These are phyloP conservation scores for Oropetium thomaeum DNA, from an alignment of 176 grass and related monocot genomes.

Conservation along the genomic window DNA sequence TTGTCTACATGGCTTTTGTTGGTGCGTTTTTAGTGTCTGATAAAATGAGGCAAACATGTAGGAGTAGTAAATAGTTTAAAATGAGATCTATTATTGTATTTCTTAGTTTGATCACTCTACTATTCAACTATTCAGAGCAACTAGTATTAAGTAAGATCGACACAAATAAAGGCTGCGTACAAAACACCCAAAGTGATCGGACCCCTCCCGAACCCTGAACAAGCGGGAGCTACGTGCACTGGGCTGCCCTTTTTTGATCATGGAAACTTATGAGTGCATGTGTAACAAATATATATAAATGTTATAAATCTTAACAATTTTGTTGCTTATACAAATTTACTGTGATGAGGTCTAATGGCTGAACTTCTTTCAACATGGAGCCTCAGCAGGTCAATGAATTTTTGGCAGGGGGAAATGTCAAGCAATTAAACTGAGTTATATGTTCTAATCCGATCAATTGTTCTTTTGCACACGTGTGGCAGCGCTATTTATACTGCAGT, in stretches of 20 bases:
- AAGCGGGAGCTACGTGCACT: too few relatives aligned
- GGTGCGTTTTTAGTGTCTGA: constrained; percentile 5
- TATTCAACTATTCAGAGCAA: neutral
- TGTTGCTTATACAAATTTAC: neutral
- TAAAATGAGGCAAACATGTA: constrained; percentile 2
- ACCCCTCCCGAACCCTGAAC: too few relatives aligned
- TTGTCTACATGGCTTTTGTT: neutral
- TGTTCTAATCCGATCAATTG: neutral
- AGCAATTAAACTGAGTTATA: neutral
- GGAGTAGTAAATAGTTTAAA: neutral
- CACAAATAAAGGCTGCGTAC: too few relatives aligned
- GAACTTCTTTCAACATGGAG: neutral
- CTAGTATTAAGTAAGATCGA: neutral
- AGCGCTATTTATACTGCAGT: neutral
- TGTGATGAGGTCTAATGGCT: neutral
- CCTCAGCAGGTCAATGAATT: neutral
- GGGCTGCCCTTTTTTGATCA: too few relatives aligned
- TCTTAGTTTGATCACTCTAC: neutral
- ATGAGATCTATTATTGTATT: neutral
- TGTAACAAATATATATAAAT: neutral
- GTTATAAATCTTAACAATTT: neutral
- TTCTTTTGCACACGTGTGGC: neutral
- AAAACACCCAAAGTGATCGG: too few relatives aligned
- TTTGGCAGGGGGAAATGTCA: neutral
- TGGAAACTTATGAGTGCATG: neutral